Evolutionary conservation across 2,329 filamentous ascomycete species (phyloP), one percentile per base, ranked within the genome.

Genomic region (Diplodia sapinea): DNA sequence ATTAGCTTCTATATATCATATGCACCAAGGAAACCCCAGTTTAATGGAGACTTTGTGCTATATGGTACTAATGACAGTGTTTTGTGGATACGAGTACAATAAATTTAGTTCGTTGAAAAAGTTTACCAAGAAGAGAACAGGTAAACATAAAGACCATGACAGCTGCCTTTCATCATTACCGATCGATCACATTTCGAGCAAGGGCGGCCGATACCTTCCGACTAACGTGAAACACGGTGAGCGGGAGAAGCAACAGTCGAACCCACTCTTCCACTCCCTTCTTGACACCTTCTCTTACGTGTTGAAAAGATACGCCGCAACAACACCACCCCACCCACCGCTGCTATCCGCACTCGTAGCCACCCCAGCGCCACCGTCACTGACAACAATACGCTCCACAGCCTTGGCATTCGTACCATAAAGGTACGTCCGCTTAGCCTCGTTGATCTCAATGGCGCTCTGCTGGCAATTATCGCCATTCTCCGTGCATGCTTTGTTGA

Each of bases 301-400:
- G 33, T 67, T 63, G 12, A 67, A 63, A 50, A 67, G 20, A 47
- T 63, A 67, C 7, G 65, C 65, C 23, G 56, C 65, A 6, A 67
- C 29, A 1, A 67, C 65, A 9, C 65, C 65, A 3, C 65, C 65
- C 65, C 65, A 67, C 1, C 65, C 65, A 11, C 65, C 65, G n/a
- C 38, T 29, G 47, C 59, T 66, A 4, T 61, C 47, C 23, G 5
- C 36, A 50, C n/a, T 52, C 17, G 33, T 55, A n/a, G 43, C 65
- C 33, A 49, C 40, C 11, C n/a, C 57, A n/a, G 57, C 65, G 8
- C 56, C 57, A 1, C 38, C 56, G 50, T 55, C 57, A 1, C 49
- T 54, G 13, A 43, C n/a, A 4, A 67, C 11, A 49, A 67, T 67
- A 12, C 49, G 20, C 33, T 36, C 50, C 1, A 67, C 50, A 8